Percentiles rank a stretch among this genome's conserved stretches.
phyloP scores from a whole-genome alignment of 768 basidiomycete species.

The Phaeotremella fagi region DNA sequence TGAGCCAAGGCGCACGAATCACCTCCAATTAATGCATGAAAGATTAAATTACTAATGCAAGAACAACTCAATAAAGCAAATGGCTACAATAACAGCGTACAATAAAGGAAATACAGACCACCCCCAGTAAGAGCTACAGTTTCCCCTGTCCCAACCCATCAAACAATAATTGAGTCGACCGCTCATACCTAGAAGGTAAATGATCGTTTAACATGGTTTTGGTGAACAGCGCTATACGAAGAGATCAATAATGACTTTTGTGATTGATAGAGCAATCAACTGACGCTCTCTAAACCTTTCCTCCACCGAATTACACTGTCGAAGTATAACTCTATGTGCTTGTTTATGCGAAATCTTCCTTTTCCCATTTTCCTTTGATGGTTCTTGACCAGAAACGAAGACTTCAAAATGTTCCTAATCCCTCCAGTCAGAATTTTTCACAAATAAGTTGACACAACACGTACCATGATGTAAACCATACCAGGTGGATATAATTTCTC shows the following conservation, averaged over 20 bases:
- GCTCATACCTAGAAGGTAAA: constrained; percentile 38
- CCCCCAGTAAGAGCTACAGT: not conserved
- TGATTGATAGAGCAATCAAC: constrained; percentile 1
- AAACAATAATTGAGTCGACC: constrained; percentile 32
- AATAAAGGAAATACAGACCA: not conserved
- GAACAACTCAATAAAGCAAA: not conserved
- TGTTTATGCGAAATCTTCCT: constrained; percentile 10
- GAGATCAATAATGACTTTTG: not conserved
- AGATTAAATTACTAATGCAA: too few relatives aligned
- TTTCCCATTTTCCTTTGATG: constrained; percentile 1
- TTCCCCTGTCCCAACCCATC: constrained; percentile 18
- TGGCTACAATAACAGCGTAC: not conserved
- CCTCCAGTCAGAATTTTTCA: not conserved
- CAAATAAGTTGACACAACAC: constrained; percentile 2
- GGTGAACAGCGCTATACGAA: constrained; percentile 33
- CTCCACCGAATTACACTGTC: constrained; percentile 30
- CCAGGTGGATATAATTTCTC: constrained; percentile 50
- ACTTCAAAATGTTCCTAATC: constrained; percentile 38
- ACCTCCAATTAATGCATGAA: too few relatives aligned
- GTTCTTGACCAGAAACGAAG: constrained; percentile 17
- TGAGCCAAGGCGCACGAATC: too few relatives aligned
- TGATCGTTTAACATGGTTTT: constrained; percentile 42
- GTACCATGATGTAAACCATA: constrained; percentile 41
- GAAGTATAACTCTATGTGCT: constrained; percentile 25
- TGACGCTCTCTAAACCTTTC: constrained; percentile 43